A percentile compares a stretch with the other conserved stretches of the same genome.
These are phyloP conservation scores for Grosmannia clavigera DNA, from an alignment of 2,329 filamentous ascomycete species.

Conservation along the genomic window DNA sequence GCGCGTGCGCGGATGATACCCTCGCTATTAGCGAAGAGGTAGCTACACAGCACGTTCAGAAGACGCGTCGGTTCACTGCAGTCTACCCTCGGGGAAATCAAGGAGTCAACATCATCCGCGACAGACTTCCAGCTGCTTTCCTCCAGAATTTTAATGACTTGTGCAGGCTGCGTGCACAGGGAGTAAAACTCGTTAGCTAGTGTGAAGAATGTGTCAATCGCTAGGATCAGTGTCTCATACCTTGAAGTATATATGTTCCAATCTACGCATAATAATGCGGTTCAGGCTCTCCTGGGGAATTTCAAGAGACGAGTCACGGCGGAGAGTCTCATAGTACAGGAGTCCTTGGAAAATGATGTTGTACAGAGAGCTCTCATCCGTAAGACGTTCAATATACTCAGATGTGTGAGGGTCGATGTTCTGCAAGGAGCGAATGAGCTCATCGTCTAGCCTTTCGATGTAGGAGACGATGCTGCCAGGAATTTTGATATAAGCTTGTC, in stretches of 20 bases:
- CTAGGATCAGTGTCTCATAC: constrained; percentile 25
- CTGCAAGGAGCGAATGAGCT: constrained; percentile 93
- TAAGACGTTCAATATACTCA: constrained; percentile 91
- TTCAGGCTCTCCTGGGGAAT: constrained; percentile 79
- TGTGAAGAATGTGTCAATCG: background rate
- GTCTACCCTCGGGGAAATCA: constrained; percentile 62
- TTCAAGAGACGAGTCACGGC: constrained; percentile 57
- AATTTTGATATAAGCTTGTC: constrained; percentile 76
- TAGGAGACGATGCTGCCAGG: constrained; percentile 91
- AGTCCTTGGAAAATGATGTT: constrained; percentile 80
- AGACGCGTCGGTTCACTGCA: constrained; percentile 59
- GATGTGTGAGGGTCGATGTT: constrained; percentile 97
- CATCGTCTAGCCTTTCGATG: constrained; percentile 89
- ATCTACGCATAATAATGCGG: constrained; percentile 80
- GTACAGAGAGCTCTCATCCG: constrained; percentile 84
- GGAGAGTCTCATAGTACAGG: constrained; percentile 76
- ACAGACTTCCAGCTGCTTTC: constrained; percentile 85
- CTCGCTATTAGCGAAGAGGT: constrained; percentile 88
- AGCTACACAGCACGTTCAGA: constrained; percentile 81
- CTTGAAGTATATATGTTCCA: constrained; percentile 99
- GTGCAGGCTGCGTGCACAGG: constrained; percentile 48
- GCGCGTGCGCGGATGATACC: constrained; percentile 92
- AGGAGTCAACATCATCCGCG: constrained; percentile 56
- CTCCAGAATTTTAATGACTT: constrained; percentile 87
- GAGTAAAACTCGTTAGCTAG: background rate